phyloP scores from a whole-genome alignment of 257 asterid genomes.

The Sherardia arvensis region DNA sequence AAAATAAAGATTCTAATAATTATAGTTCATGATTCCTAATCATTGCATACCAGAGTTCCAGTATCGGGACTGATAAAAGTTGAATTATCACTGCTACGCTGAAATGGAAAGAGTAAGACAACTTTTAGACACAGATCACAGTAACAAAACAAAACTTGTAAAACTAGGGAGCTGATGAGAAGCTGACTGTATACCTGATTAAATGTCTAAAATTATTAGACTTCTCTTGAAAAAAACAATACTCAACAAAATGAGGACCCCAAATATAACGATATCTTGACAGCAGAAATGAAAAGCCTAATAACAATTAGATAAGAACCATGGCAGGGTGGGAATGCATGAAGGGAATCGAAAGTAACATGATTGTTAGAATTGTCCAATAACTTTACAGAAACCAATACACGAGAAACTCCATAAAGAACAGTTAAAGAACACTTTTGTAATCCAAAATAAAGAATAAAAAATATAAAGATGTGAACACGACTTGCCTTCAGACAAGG shows the following conservation, averaged over 20 bases:
- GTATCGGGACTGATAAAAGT: constrained; percentile 61
- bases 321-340: neutral
- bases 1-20: neutral
- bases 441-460: neutral
- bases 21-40: neutral
- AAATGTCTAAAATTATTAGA: neutral
- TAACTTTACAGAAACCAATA: neutral
- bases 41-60: constrained; percentile 57
- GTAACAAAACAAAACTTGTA: neutral
- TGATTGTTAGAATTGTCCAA: neutral
- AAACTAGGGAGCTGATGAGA: neutral
- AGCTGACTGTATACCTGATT: neutral
- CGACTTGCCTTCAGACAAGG: constrained; percentile 73
- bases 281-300: neutral
- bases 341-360: neutral
- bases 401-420: neutral
- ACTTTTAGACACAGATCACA: constrained; percentile 14
- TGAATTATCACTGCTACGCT: constrained; percentile 72
- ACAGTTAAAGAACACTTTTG: neutral
- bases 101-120: constrained; percentile 32
- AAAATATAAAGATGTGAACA: constrained; percentile 2
- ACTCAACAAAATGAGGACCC: neutral
- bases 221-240: neutral
- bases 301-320: neutral
- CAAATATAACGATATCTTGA: neutral